Evolutionary conservation across 2,329 filamentous ascomycete species (phyloP).

Genomic region (Fonsecaea multimorphosa): DNA sequence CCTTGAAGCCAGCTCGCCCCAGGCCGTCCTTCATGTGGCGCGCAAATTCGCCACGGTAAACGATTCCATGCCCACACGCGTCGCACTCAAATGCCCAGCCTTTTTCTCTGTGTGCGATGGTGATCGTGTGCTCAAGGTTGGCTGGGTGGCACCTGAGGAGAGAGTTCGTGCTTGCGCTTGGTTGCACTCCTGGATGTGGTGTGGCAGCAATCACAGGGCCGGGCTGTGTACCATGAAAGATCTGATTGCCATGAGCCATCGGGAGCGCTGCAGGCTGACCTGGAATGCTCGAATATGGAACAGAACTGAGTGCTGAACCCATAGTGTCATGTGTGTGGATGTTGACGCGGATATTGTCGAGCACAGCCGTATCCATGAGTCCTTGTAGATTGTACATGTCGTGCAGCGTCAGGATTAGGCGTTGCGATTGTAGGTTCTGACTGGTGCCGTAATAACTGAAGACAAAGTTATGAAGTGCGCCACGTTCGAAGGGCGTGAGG

Average conservation of each 20-base stretch:
- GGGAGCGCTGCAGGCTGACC: too few relatives aligned
- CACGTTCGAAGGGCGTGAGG: not conserved
- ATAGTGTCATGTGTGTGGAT: not conserved
- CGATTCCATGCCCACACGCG: slow-evolving; percentile 3
- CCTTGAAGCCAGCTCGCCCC: slow-evolving; percentile 1
- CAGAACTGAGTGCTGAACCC: not conserved
- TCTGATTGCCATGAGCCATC: too few relatives aligned
- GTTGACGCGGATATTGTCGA: not conserved
- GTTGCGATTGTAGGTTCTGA: not conserved
- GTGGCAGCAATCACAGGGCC: too few relatives aligned
- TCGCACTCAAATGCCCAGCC: slow-evolving; percentile 10
- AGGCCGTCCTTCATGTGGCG: not conserved
- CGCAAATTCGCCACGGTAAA: not conserved
- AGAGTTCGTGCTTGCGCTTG: not conserved
- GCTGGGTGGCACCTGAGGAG: not conserved
- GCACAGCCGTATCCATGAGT: not conserved
- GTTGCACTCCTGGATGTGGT: too few relatives aligned
- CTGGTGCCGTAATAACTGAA: slow-evolving; percentile 3
- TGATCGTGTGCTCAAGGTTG: not conserved
- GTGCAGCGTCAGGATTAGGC: not conserved
- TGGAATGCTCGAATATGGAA: too few relatives aligned
- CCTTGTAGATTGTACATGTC: slow-evolving; percentile 4
- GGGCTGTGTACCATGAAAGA: too few relatives aligned
- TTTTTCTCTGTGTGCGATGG: not conserved
- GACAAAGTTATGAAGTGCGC: not conserved